phyloP scores from a whole-genome alignment of 2,329 filamentous ascomycete species.

The Penicillium sp. region DNA sequence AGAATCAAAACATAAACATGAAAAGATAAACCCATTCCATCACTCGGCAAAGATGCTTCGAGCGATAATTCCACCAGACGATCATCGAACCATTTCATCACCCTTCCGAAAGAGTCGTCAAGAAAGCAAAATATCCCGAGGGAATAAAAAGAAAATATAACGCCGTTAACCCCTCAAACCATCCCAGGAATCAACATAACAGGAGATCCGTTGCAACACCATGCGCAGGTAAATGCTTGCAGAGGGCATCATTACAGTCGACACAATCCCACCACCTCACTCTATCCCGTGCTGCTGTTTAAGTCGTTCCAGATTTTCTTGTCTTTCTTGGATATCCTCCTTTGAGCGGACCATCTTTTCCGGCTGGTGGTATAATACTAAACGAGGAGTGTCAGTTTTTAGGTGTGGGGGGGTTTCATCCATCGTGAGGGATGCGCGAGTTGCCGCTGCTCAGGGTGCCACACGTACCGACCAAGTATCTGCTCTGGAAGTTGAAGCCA shows the following conservation, averaged over 20 bases:
- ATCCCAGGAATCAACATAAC: slow-evolving; percentile 40
- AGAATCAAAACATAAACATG: slow-evolving; percentile 28
- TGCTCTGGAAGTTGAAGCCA: slow-evolving; percentile 99
- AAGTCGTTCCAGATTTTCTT: slow-evolving; percentile 96
- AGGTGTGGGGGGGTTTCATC: too few relatives aligned
- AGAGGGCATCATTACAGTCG: slow-evolving; percentile 42
- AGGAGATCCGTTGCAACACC: slow-evolving; percentile 37
- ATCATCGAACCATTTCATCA: slow-evolving; percentile 33
- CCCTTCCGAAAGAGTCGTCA: slow-evolving; percentile 39
- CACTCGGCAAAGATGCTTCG: not conserved
- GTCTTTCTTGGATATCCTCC: slow-evolving; percentile 91
- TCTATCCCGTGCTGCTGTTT: slow-evolving; percentile 98
- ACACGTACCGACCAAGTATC: slow-evolving; percentile 91
- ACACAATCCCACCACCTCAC: slow-evolving; percentile 62
- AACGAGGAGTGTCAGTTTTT: slow-evolving; percentile 1
- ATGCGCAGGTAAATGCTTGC: slow-evolving; percentile 41
- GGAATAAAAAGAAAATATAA: slow-evolving; percentile 38
- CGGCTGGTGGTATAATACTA: slow-evolving; percentile 76
- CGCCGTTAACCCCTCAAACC: slow-evolving; percentile 50
- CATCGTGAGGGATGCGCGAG: not conserved
- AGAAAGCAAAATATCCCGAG: slow-evolving; percentile 42
- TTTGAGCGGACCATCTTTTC: slow-evolving; percentile 84
- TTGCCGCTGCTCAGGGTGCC: not conserved
- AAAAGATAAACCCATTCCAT: slow-evolving; percentile 19
- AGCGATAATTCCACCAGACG: slow-evolving; percentile 11